phyloP scores from a whole-genome alignment of 2,329 filamentous ascomycete species.

The Colletotrichum kahawae region DNA sequence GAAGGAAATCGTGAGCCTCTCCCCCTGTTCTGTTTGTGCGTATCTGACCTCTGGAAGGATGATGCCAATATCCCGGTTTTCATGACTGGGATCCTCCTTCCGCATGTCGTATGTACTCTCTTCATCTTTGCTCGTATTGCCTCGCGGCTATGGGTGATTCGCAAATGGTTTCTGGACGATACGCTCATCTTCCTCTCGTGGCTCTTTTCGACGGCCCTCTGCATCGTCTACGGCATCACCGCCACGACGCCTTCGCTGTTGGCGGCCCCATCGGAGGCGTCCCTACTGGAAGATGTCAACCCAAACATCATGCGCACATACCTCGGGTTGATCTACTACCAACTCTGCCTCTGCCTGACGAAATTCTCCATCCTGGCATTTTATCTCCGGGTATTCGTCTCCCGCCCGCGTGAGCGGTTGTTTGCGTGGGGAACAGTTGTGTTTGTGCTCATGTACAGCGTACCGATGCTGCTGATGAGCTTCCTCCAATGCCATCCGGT shows the following conservation, averaged over 20 bases:
- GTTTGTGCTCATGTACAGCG: conserved; percentile 37
- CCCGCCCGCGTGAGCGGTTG: conserved; percentile 35
- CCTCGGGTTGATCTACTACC: conserved; percentile 40
- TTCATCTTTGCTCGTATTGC: conserved; percentile 30
- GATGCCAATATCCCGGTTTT: conserved; percentile 27
- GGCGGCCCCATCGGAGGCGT: conserved; percentile 1
- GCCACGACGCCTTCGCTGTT: conserved; percentile 27
- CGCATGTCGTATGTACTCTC: conserved; percentile 36
- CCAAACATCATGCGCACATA: conserved; percentile 36
- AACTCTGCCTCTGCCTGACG: conserved; percentile 40
- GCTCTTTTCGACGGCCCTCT: conserved; percentile 35
- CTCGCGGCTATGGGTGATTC: conserved; percentile 32
- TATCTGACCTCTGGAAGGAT: not conserved
- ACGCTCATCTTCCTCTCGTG: conserved; percentile 35
- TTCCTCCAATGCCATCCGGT: conserved; percentile 49
- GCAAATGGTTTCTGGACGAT: conserved; percentile 39
- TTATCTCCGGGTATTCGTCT: conserved; percentile 42
- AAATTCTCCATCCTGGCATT: conserved; percentile 44
- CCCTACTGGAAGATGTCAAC: conserved; percentile 15
- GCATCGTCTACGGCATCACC: conserved; percentile 34
- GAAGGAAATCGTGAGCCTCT: conserved; percentile 2
- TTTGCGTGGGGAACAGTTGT: conserved; percentile 37
- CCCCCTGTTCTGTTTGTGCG: not conserved
- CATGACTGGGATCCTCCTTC: conserved; percentile 35
- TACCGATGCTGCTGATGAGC: conserved; percentile 39